Base-by-base conservation (phyloP, 2,329 filamentous ascomycete species). In the Calonectria pseudoturangicola region DNA sequence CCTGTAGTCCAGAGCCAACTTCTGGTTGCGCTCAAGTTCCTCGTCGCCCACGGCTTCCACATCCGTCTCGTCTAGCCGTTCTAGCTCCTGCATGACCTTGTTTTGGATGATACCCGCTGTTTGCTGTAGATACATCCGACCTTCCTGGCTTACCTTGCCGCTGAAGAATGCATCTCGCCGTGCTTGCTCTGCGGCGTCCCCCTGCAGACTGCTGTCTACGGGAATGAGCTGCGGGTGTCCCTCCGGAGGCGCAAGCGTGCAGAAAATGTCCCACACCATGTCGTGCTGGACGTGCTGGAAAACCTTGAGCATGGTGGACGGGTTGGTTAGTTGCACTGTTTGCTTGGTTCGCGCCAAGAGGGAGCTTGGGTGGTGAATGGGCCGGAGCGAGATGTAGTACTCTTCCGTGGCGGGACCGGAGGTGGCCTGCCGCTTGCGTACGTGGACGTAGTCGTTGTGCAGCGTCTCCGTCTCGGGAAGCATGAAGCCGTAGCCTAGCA, bases 401-500 rank as follows among this genome's bases (percentile, higher is more conserved):
- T 89, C 88, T 25, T 82, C 85, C 1, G 77, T 75, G 1, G 76
- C 73, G 15, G 66, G 69, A 6, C 80, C 77, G 0, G 73, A 45
- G 0, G 60, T 64, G 28, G 76, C 64, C 43, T 79, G 77, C 36
- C 85, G 84, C 78, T 88, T 90, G 67, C 88, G 86, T 12, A 92
- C 83, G 78, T 92, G 90, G 0, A 89, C 82, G 77, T 92, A 92
- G 80, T 92, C 90, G 76, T 92, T 92, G 79, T 92, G 90, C 69
- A 91, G 82, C 5, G 79, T 81, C 0, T 83, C 81, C 0, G 85
- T 86, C 66, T 87, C 83, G 1, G 88, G 86, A 0, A 92, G 79
- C 74, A 89, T 86, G 79, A 93, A 93, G 2, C 91, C 91, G 78
- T 93, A 93, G 0, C 88, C 91, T 2, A 93, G 84, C 1, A 93